These are phyloP conservation scores for Tremella mesenterica DNA, from an alignment of 768 basidiomycete species.

Conservation along the genomic window DNA sequence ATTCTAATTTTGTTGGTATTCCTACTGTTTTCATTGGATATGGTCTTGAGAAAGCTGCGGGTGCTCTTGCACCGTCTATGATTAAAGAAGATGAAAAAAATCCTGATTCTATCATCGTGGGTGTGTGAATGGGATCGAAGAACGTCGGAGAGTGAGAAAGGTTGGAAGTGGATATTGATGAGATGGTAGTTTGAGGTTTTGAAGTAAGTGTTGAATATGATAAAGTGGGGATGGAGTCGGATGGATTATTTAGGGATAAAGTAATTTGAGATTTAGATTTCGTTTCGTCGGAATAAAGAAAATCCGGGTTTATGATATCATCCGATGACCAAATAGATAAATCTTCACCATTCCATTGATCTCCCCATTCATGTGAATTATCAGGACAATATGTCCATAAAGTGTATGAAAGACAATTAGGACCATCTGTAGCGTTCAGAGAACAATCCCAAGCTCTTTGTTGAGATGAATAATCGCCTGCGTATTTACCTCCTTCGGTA, in stretches of 20 bases:
- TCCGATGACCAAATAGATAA: constrained; percentile 76
- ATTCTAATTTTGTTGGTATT: constrained; percentile 56
- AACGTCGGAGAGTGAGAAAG: no score
- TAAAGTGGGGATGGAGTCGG: no score
- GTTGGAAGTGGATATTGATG: no score
- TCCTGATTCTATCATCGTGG: no score
- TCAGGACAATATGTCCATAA: constrained; percentile 51
- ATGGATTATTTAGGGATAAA: no score
- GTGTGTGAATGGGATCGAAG: no score
- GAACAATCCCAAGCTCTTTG: constrained; percentile 57
- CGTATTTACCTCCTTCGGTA: constrained; percentile 53
- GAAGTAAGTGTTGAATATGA: no score
- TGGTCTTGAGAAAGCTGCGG: constrained; percentile 74
- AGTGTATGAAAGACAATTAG: constrained; percentile 46
- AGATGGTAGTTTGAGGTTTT: no score
- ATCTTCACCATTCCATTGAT: constrained; percentile 96
- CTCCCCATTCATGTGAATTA: constrained; percentile 78
- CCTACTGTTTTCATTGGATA: constrained; percentile 73
- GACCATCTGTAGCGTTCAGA: constrained; percentile 46
- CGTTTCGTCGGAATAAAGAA: constrained; percentile 2
- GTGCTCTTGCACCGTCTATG: constrained; percentile 76
- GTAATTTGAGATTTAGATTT: not conserved
- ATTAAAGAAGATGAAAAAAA: no score
- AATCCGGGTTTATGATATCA: constrained; percentile 48
- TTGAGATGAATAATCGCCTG: constrained; percentile 68